A percentile compares a stretch with the other conserved stretches of the same genome.
These are phyloP conservation scores for Stereum hirsutum DNA, from an alignment of 1,284 basidiomycete genomes.

Conservation along the genomic window DNA sequence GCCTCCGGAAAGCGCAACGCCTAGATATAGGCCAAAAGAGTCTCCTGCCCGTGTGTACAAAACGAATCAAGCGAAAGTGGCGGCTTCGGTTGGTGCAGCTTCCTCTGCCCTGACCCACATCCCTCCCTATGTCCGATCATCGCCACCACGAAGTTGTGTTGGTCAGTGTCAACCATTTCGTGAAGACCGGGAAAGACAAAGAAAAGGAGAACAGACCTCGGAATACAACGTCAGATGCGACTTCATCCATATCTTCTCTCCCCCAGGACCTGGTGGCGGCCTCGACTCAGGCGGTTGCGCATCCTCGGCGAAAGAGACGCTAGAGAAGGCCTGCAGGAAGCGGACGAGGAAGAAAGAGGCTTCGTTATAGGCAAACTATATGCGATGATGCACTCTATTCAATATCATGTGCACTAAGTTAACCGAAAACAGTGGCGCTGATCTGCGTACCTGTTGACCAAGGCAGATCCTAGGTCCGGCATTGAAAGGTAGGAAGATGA, in stretches of 20 bases:
- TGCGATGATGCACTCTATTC: not conserved
- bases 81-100: too few relatives aligned
- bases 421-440: too few relatives aligned
- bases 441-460: conserved; percentile 30
- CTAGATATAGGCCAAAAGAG: too few relatives aligned
- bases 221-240: not conserved
- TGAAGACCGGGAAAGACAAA: not conserved
- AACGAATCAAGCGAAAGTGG: too few relatives aligned
- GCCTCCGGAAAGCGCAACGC: too few relatives aligned
- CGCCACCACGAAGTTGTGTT: too few relatives aligned
- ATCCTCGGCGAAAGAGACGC: conserved; percentile 21
- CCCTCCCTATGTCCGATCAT: not conserved
- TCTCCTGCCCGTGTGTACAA: too few relatives aligned
- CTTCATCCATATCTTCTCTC: conserved; percentile 2
- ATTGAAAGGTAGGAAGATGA: conserved; percentile 40
- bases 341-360: conserved; percentile 28
- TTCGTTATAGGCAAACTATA: conserved; percentile 30
- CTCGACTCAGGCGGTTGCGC: conserved; percentile 16
- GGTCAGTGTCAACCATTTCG: not conserved
- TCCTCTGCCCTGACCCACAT: not conserved
- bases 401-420: not conserved
- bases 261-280: conserved; percentile 24
- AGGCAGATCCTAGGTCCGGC: conserved; percentile 40
- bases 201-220: not conserved
- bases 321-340: conserved; percentile 27